Conservation (phyloP, 2,329 filamentous ascomycete species). For the Paecilomyces sp. region DNA sequence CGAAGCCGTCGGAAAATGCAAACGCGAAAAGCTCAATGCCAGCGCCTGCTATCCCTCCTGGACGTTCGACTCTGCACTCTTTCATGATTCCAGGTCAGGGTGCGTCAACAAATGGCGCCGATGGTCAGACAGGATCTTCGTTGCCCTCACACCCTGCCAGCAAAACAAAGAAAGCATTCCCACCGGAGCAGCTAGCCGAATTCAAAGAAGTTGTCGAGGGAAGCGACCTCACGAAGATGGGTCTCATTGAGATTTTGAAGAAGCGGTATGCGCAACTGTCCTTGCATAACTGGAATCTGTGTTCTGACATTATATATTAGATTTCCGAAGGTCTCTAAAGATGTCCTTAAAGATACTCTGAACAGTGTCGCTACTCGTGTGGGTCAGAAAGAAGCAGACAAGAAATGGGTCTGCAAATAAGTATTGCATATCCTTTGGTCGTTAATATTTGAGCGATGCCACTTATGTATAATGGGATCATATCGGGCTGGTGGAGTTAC, state of each 20-base stretch:
- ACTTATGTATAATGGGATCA: background rate
- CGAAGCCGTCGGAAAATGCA: slow-evolving; percentile 17
- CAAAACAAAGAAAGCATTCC: slow-evolving; percentile 41
- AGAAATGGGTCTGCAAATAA: slow-evolving; percentile 53
- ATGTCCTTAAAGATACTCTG: slow-evolving; percentile 64
- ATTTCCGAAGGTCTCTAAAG: slow-evolving; percentile 64
- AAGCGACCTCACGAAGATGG: slow-evolving; percentile 65
- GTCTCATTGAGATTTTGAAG: slow-evolving; percentile 67
- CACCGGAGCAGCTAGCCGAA: slow-evolving; percentile 53
- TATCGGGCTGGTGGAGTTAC: background rate
- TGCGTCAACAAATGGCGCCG: background rate
- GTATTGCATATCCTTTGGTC: background rate
- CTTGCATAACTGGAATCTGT: background rate
- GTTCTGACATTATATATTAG: slow-evolving; percentile 24
- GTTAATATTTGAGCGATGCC: background rate
- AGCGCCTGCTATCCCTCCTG: background rate
- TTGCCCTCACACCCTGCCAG: background rate
- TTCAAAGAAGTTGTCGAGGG: slow-evolving; percentile 67
- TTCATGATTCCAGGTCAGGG: slow-evolving; percentile 14
- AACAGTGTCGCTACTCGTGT: slow-evolving; percentile 58
- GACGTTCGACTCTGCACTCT: slow-evolving; percentile 12
- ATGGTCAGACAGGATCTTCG: slow-evolving; percentile 7
- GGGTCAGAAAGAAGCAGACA: slow-evolving; percentile 55
- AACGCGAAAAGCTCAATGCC: slow-evolving; percentile 7
- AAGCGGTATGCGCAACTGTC: slow-evolving; percentile 45